A percentile compares a stretch with the other conserved stretches of the same genome.
phyloP scores from a whole-genome alignment of 805 yeast species.

The Jamesozyma jinghongensis region DNA sequence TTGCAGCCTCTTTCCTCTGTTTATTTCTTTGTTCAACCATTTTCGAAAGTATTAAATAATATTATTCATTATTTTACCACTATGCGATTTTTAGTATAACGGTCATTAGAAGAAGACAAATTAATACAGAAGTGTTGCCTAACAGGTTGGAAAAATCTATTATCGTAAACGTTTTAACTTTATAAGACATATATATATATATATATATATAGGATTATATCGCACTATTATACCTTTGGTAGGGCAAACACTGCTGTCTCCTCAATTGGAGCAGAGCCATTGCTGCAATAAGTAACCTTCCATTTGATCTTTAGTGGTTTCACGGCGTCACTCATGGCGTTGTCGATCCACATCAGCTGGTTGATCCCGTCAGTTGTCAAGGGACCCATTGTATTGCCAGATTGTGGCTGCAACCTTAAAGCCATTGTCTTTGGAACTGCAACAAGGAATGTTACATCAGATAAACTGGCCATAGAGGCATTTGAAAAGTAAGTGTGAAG shows the following conservation, averaged over 20 bases:
- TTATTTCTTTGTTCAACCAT: no score
- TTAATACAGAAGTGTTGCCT: no score
- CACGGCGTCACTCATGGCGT: constrained; percentile 25
- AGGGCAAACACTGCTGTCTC: constrained; percentile 46
- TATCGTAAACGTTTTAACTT: no score
- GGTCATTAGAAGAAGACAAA: no score
- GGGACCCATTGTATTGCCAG: constrained; percentile 43
- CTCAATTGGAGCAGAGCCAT: constrained; percentile 36
- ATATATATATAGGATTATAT: not conserved
- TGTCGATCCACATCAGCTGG: constrained; percentile 35
- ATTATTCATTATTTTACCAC: no score
- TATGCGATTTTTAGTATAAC: no score
- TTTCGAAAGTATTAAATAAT: no score
- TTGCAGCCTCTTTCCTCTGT: no score
- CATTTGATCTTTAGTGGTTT: constrained; percentile 56
- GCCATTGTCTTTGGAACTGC: constrained; percentile 60
- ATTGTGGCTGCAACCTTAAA: constrained; percentile 51
- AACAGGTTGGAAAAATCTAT: no score
- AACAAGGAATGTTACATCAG: constrained; percentile 46
- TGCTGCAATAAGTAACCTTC: constrained; percentile 49
- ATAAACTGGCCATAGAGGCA: constrained; percentile 35
- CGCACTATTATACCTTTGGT: constrained; percentile 15
- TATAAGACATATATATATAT: not conserved
- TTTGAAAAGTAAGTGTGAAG: constrained; percentile 47
- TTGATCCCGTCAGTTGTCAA: constrained; percentile 39